Conservation (phyloP, 176 grass and related monocot species). For the Hyparrhenia diplandra region DNA sequence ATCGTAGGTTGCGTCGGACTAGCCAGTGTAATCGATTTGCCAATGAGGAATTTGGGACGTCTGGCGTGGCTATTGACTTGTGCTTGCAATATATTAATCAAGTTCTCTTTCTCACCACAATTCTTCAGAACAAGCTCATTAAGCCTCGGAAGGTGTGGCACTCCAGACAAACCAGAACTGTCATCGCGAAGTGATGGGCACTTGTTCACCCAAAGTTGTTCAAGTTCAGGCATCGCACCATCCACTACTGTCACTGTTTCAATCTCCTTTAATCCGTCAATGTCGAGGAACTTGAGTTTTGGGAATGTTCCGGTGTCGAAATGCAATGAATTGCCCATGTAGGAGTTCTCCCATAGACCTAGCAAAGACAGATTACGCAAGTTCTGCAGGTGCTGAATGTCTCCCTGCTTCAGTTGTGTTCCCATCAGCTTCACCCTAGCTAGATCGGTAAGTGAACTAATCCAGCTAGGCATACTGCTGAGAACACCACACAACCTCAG, state of each 20-base stretch:
- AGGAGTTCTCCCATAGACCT: conserved; percentile 22
- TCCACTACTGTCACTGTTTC: background rate
- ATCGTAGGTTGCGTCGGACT: too few species aligned
- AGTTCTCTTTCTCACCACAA: conserved; percentile 15
- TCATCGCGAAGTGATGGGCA: background rate
- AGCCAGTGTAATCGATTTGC: background rate
- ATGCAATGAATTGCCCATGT: background rate
- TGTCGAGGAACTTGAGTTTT: conserved; percentile 42
- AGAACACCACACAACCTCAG: conserved; percentile 12
- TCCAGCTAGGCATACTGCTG: conserved; percentile 19
- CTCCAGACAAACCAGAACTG: conserved; percentile 10
- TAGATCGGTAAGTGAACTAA: conserved; percentile 26
- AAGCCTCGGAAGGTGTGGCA: background rate
- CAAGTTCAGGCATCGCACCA: conserved; percentile 20
- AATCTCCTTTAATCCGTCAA: background rate
- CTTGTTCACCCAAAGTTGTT: conserved; percentile 21
- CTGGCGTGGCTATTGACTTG: background rate
- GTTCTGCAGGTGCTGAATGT: conserved; percentile 20
- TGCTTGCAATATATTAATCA: conserved; percentile 3
- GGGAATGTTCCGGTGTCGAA: conserved; percentile 9
- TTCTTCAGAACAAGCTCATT: conserved; percentile 26
- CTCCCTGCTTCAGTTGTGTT: conserved; percentile 19
- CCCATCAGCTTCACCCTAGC: conserved; percentile 12
- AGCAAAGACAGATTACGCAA: conserved; percentile 15
- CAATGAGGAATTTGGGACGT: conserved; percentile 33